Conservation (phyloP, 2,329 filamentous ascomycete genomes). For the Curvularia lunata region DNA sequence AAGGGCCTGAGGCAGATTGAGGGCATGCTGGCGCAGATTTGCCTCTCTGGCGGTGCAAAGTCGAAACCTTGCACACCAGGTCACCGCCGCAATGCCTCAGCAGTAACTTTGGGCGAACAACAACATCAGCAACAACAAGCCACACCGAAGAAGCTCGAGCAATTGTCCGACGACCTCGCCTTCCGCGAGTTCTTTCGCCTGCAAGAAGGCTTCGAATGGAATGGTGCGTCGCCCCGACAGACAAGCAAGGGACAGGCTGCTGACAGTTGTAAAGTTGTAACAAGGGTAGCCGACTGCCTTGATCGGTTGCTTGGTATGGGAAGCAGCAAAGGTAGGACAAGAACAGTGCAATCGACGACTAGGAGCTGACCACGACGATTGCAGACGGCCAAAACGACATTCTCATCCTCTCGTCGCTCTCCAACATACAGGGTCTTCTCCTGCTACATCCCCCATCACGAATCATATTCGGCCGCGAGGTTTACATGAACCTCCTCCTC, state of each 20-base stretch:
- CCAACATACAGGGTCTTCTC: slow-evolving; percentile 85
- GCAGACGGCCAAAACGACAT: slow-evolving; percentile 81
- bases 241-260: background rate
- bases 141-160: slow-evolving; percentile 61
- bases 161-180: slow-evolving; percentile 80
- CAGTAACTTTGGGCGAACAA: slow-evolving; percentile 44
- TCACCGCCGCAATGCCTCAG: slow-evolving; percentile 49
- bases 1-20: slow-evolving; percentile 95
- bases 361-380: slow-evolving; percentile 3
- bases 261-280: slow-evolving; percentile 64
- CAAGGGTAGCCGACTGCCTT: slow-evolving; percentile 82
- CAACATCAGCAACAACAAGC: slow-evolving; percentile 21
- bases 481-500: slow-evolving; percentile 95
- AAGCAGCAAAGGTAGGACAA: slow-evolving; percentile 55
- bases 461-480: slow-evolving; percentile 82
- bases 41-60: slow-evolving; percentile 67
- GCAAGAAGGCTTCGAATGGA: slow-evolving; percentile 98
- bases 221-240: slow-evolving; percentile 59
- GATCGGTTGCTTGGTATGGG: slow-evolving; percentile 83
- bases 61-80: slow-evolving; percentile 41
- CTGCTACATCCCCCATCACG: slow-evolving; percentile 91
- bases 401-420: slow-evolving; percentile 84
- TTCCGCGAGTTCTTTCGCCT: slow-evolving; percentile 96
- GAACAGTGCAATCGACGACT: background rate
- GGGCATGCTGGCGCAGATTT: slow-evolving; percentile 91